Evolutionary conservation across 2,329 filamentous ascomycete species (phyloP), one percentile per base, ranked within the genome.

Genomic region (Pseudogymnoascus sp.): DNA sequence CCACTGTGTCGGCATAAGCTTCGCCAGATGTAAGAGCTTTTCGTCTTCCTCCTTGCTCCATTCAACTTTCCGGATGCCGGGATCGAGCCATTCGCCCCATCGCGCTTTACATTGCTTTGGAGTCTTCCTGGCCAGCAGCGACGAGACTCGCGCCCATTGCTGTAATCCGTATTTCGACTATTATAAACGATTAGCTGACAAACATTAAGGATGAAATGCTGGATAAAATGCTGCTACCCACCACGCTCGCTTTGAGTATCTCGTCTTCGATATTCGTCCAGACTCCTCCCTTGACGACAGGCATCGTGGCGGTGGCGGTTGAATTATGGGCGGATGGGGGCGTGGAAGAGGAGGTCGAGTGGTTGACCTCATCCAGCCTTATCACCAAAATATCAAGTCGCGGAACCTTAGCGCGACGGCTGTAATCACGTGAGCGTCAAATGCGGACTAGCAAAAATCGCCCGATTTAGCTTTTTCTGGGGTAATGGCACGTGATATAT

Each of bases 31-130:
- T 72, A 99, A 79, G 66, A 99, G 83, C 79, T 96, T 97, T 81
- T 99, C 95, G 76, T 99, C 95, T 76, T 99, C 95, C 77, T 99
- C 95, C 74, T 95, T 90, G 75, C 92, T 96, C 93, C 95, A 99
- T 79, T 99, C 95, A 71, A 96, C 95, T 82, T 99, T 99, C 74
- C 93, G 90, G 80, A 99, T 98, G 75, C 90, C 91, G 19, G 95
- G 95, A 74, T 99, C 95, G 69, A 99, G 85, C 93, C 95, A 99
- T 83, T 99, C 93, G 75, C 89, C 87, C 95, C 95, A 99, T 79
- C 95, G 85, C 66, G 95, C 93, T 80, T 99, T 99, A 86, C 95
- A 99, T 80, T 99, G 95, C 80, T 99, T 99, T 62, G 95, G 88
- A 34, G 95, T 98, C 78, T 99, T 99, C 73, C 96, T 91, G 75